Percentiles rank a stretch among this genome's conserved stretches.
These are phyloP conservation scores for Jacaranda mimosifolia DNA, from an alignment of 257 asterid genomes.

Conservation along the genomic window DNA sequence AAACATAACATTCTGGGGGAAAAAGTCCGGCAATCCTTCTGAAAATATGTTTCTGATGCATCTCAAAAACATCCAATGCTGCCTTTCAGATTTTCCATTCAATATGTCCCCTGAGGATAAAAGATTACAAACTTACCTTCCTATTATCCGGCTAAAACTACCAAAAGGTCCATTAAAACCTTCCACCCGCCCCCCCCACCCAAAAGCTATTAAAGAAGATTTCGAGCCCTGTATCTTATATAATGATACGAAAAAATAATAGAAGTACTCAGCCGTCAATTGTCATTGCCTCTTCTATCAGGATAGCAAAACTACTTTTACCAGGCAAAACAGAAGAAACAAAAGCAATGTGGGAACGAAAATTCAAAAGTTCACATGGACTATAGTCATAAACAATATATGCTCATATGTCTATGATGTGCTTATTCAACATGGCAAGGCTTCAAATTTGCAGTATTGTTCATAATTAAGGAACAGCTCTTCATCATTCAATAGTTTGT, in stretches of 20 bases:
- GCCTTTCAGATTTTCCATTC: not conserved
- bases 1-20: not conserved
- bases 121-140: not conserved
- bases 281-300: no score
- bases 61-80: not conserved
- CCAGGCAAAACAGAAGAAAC: conserved; percentile 1
- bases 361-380: not conserved
- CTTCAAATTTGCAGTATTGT: not conserved
- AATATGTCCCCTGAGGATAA: not conserved
- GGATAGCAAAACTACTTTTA: no score
- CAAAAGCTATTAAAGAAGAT: no score
- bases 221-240: not conserved
- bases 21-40: not conserved
- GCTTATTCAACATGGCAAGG: conserved; percentile 23
- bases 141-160: not conserved
- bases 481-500: conserved; percentile 11
- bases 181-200: no score
- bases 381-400: not conserved
- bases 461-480: not conserved
- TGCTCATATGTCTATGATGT: not conserved
- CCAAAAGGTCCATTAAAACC: not conserved
- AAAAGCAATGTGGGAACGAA: not conserved
- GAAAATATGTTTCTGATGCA: not conserved
- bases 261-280: no score
- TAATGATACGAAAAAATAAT: not conserved